Evolutionary conservation across 768 basidiomycete genomes (phyloP), one percentile per base, ranked within the genome.

Genomic region (Glaciozyma martinii): DNA sequence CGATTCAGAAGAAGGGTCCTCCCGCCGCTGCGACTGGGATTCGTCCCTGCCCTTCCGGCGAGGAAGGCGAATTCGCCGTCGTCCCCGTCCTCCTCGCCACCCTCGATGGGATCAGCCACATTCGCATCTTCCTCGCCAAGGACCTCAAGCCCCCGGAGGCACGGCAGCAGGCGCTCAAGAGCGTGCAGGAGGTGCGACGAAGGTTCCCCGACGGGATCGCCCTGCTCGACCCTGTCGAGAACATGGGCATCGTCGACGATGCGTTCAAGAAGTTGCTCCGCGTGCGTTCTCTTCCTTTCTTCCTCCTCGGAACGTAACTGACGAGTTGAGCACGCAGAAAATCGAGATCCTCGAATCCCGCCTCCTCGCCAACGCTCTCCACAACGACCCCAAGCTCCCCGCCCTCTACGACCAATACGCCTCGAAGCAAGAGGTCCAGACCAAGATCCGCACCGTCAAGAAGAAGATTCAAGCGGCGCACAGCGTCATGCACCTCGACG

Each of bases 171-270:
- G 83, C 84, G 2, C 92, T 89, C 86, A 93, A 92, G 79, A 88
- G 87, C 66, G 84, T 98, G 21, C 75, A 86, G 40, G 94, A 98
- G 75, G 89, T 95, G n/a, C 86, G 92, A 65, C 82, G 86, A 62
- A 82, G 93, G 56, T 92, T 92, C 78, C 89, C 91, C 0, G 83
- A 90, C 54, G 92, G 91, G 2, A 84, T 97, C 61, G 79, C 88
- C 0, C 78, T 93, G 12, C 80, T 99, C 16, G 95, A 98, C 74
- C 95, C 95, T 0, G 80, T 98, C 33, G 82, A 89, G 73, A 90
- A 97, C 75, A 92, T 98, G 91, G 86, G 85, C 15, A 95, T 99
- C 75, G 90, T 87, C 63, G 95, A 98, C 71, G 88, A 89, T 43
- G 90, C 88, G 71, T 99, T 99, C 79, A 84, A 84, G 73, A 84